phyloP scores from a whole-genome alignment of 441 rosid genomes.

The Pelargonium fulgidum region DNA sequence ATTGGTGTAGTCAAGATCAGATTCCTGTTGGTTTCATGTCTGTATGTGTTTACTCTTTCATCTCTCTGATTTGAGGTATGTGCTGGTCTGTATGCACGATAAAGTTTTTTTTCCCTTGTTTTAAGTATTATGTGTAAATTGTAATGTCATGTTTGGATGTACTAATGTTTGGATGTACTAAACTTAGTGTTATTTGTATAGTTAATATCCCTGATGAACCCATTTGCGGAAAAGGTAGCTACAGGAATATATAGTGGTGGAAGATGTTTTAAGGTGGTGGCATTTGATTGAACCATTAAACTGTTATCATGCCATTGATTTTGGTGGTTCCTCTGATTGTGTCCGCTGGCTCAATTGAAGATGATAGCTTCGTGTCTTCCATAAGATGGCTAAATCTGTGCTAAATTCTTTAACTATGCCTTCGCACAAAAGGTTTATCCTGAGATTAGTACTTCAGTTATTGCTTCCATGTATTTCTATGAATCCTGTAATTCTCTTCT shows the following conservation, averaged over 20 bases:
- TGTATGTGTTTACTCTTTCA: background rate
- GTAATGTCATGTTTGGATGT: background rate
- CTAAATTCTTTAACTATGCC: background rate
- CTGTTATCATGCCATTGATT: background rate
- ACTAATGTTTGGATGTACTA: background rate
- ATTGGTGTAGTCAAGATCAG: background rate
- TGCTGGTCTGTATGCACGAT: background rate
- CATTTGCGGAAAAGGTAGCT: background rate
- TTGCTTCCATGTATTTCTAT: background rate
- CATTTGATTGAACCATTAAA: background rate
- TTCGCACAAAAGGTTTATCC: background rate
- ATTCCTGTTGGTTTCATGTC: background rate
- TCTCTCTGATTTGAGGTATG: background rate
- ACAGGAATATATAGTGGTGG: background rate
- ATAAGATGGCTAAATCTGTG: conserved; percentile 1
- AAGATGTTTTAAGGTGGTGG: background rate
- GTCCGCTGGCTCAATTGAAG: background rate
- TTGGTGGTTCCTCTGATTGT: background rate
- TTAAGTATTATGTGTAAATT: background rate
- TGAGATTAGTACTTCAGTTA: background rate
- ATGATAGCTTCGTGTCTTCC: background rate
- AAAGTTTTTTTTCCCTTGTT: background rate
- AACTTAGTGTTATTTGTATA: background rate
- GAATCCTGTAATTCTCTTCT: background rate
- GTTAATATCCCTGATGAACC: background rate